phyloP scores from a whole-genome alignment of 106 monocot genomes.

The Apostasia shenzhenica region DNA sequence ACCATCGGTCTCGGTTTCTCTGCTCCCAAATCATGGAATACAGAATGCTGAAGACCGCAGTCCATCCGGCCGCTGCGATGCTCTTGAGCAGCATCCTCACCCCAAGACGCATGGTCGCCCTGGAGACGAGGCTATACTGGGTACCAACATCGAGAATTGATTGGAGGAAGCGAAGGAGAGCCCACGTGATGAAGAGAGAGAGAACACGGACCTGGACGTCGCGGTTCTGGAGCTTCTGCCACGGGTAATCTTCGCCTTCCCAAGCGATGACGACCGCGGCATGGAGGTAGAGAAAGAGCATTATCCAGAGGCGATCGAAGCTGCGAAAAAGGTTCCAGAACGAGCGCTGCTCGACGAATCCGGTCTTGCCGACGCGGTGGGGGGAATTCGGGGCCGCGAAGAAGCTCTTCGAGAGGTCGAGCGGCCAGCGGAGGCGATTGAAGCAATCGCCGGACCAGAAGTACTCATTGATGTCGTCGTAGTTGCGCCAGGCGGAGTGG shows the following conservation, averaged over 20 bases:
- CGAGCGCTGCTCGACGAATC: slow-evolving; percentile 88
- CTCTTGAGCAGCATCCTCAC: slow-evolving; percentile 65
- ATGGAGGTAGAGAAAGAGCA: slow-evolving; percentile 84
- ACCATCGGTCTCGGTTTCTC: slow-evolving; percentile 37
- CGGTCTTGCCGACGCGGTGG: slow-evolving; percentile 74
- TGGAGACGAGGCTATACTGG: slow-evolving; percentile 52
- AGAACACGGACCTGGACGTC: slow-evolving; percentile 51
- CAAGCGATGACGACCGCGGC: slow-evolving; percentile 80
- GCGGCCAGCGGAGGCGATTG: slow-evolving; percentile 63
- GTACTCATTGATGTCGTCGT: slow-evolving; percentile 93
- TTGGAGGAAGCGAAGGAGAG: slow-evolving; percentile 56
- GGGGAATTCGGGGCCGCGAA: slow-evolving; percentile 34
- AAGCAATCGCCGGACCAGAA: slow-evolving; percentile 75
- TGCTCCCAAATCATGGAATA: slow-evolving; percentile 64
- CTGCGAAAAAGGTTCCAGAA: slow-evolving; percentile 84
- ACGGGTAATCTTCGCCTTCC: slow-evolving; percentile 51
- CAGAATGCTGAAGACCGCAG: slow-evolving; percentile 42
- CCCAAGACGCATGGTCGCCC: slow-evolving; percentile 44
- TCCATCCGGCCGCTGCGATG: slow-evolving; percentile 45
- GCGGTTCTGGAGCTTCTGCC: slow-evolving; percentile 43
- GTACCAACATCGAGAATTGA: slow-evolving; percentile 57
- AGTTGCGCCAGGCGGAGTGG: slow-evolving; percentile 85
- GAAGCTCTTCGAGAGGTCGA: slow-evolving; percentile 61
- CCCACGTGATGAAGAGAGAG: slow-evolving; percentile 83
- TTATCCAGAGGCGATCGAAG: slow-evolving; percentile 89